A percentile compares a stretch with the other conserved stretches of the same genome.
Evolutionary conservation across 164 flowering plant genomes (phyloP).

Genomic region (Nymphaea colorata): DNA sequence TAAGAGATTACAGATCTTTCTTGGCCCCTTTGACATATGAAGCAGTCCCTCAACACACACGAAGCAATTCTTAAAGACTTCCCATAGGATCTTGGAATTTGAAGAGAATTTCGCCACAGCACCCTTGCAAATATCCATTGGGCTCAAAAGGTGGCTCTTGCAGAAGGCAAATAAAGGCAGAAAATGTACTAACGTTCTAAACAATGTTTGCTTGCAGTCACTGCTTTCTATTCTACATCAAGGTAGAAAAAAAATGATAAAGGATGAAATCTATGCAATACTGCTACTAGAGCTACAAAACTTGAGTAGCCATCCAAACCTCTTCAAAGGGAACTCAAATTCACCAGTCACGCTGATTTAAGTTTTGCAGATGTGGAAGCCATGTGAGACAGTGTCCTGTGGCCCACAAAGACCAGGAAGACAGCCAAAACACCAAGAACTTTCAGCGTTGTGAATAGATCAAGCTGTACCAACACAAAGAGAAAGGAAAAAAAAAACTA

Average conservation of each 20-base stretch:
- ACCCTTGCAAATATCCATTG: no score
- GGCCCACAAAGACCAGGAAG: conserved; percentile 75
- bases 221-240: background rate
- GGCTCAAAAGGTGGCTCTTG: no score
- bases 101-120: no score
- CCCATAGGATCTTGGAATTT: no score
- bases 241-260: background rate
- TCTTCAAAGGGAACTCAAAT: background rate
- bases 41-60: no score
- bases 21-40: no score
- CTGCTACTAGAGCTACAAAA: background rate
- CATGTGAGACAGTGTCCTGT: conserved; percentile 68
- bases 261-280: background rate
- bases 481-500: background rate
- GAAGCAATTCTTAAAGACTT: no score
- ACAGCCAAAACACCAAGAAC: conserved; percentile 56
- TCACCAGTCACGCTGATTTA: conserved; percentile 54
- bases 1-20: no score
- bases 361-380: conserved; percentile 70
- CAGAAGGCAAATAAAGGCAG: no score
- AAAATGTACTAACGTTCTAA: no score
- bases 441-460: conserved; percentile 87
- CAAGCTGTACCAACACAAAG: conserved; percentile 41
- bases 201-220: background rate
- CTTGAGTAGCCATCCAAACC: background rate